phyloP scores from a whole-genome alignment of 2,329 filamentous ascomycete species.

The Phialemoniopsis sp. region DNA sequence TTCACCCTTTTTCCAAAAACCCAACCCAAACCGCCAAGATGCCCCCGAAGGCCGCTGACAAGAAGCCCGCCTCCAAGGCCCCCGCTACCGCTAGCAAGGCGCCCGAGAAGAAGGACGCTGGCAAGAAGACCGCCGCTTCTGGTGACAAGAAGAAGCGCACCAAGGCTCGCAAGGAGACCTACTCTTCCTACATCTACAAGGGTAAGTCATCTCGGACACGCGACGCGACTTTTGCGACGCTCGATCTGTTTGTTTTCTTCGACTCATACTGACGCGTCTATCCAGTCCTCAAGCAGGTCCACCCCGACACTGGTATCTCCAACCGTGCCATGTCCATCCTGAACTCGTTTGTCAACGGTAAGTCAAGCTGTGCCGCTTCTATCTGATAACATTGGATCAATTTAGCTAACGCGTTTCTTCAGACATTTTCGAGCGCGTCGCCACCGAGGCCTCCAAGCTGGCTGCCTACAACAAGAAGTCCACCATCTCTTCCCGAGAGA shows the following conservation, averaged over 20 bases:
- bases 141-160: constrained; percentile 99
- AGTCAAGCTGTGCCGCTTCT: too few relatives aligned
- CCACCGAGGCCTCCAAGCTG: constrained; percentile 97
- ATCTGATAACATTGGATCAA: too few relatives aligned
- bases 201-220: constrained; percentile 51
- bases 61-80: constrained; percentile 98
- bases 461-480: constrained; percentile 99
- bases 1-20: constrained; percentile 10
- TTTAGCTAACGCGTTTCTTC: constrained; percentile 12
- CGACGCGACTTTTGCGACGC: constrained; percentile 12
- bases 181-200: constrained; percentile 99
- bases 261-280: constrained; percentile 4
- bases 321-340: constrained; percentile 99
- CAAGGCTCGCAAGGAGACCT: constrained; percentile 99
- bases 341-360: constrained; percentile 99
- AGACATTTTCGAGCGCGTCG: constrained; percentile 99
- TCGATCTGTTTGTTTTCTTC: constrained; percentile 7
- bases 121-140: constrained; percentile 97
- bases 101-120: constrained; percentile 97
- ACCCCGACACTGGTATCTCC: constrained; percentile 99
- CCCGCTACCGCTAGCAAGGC: constrained; percentile 68
- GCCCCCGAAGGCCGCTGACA: constrained; percentile 96
- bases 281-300: constrained; percentile 97
- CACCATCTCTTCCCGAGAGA: constrained; percentile 98
- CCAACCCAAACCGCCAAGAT: constrained; percentile 56